Percentiles rank a stretch among this genome's conserved stretches.
Evolutionary conservation across 768 basidiomycete species (phyloP).

Genomic region (Stropharia rugosoannulata): DNA sequence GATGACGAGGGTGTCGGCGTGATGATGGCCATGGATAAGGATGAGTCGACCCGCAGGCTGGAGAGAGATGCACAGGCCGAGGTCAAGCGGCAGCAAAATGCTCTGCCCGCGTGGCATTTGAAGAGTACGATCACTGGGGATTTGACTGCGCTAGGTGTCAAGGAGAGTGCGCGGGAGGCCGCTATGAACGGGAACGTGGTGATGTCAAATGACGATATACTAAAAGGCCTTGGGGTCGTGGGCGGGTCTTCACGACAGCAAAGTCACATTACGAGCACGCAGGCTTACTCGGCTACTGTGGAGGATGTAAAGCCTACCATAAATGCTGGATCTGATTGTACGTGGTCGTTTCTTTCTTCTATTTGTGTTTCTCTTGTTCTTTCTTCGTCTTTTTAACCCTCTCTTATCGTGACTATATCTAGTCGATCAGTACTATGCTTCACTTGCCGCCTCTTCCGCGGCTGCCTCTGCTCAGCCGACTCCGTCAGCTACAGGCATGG

Average conservation of each 20-base stretch:
- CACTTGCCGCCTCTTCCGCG: slow-evolving; percentile 59
- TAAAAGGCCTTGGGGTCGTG: slow-evolving; percentile 65
- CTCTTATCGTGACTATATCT: too few relatives aligned
- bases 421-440: slow-evolving; percentile 76
- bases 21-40: slow-evolving; percentile 88
- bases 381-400: slow-evolving; percentile 36
- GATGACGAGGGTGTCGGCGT: slow-evolving; percentile 82
- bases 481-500: slow-evolving; percentile 50
- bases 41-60: slow-evolving; percentile 67
- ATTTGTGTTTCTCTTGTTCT: not conserved
- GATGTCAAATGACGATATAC: slow-evolving; percentile 67
- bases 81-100: slow-evolving; percentile 86
- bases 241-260: slow-evolving; percentile 31
- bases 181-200: slow-evolving; percentile 23
- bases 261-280: slow-evolving; percentile 20
- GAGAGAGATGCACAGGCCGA: slow-evolving; percentile 83
- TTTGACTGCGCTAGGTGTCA: slow-evolving; percentile 81
- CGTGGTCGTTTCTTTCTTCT: slow-evolving; percentile 23
- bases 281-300: slow-evolving; percentile 11
- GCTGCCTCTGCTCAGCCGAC: slow-evolving; percentile 60
- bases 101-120: slow-evolving; percentile 91
- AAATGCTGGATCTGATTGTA: slow-evolving; percentile 66
- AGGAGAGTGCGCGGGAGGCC: slow-evolving; percentile 62
- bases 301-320: slow-evolving; percentile 43
- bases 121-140: slow-evolving; percentile 95